Conservation (phyloP, 768 basidiomycete genomes). For the Amanita molliuscula region DNA sequence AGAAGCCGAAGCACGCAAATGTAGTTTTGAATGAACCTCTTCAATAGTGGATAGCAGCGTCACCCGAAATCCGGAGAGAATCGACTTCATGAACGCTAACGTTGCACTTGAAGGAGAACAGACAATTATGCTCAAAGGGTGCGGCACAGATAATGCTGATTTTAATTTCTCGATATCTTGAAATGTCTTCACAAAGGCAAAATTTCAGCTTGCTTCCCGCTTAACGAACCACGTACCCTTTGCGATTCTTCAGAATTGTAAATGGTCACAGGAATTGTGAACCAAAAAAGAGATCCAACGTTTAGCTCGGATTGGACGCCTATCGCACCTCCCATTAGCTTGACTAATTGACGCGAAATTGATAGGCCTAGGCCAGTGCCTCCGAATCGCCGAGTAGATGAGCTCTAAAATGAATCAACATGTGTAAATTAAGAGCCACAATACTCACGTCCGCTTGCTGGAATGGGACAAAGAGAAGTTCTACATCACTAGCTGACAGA, state of each 20-base stretch:
- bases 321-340: constrained; percentile 68
- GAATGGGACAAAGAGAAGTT: constrained; percentile 63
- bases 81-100: constrained; percentile 39
- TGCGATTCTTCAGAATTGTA: constrained; percentile 45
- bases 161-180: constrained; percentile 37
- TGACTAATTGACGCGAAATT: constrained; percentile 65
- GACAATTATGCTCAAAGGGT: constrained; percentile 39
- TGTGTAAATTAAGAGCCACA: background rate
- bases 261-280: constrained; percentile 57
- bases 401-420: constrained; percentile 29
- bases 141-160: constrained; percentile 34
- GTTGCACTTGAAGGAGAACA: constrained; percentile 54
- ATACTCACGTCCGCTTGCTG: constrained; percentile 55
- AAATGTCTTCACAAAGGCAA: constrained; percentile 23
- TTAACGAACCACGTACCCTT: constrained; percentile 28
- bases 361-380: constrained; percentile 71
- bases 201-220: constrained; percentile 4
- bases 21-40: constrained; percentile 34
- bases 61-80: constrained; percentile 46
- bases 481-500: constrained; percentile 53
- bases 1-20: constrained; percentile 17
- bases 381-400: constrained; percentile 65
- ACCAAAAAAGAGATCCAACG: constrained; percentile 63
- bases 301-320: constrained; percentile 57
- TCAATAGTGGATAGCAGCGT: constrained; percentile 31